Evolutionary conservation across 2,329 filamentous ascomycete species (phyloP), one percentile per base, ranked within the genome.

Genomic region (Paraconiothyrium sp.): DNA sequence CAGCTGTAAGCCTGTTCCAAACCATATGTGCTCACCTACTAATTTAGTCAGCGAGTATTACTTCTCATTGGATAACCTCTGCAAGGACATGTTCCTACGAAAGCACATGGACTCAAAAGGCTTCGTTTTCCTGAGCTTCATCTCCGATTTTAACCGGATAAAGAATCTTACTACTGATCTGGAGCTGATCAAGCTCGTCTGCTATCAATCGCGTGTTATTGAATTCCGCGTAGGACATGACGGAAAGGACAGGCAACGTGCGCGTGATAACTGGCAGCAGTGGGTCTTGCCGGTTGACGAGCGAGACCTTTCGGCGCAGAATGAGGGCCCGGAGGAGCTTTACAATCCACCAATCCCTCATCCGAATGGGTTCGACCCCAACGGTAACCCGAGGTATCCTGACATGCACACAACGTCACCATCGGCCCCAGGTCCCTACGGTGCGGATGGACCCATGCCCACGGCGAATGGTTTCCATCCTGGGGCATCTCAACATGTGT

Each of bases 31-130:
- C 10, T 14, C 41, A 48, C 14, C 10, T 8, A 14, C 59, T 39
- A 39, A 58, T 76, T 80, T 74, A 82, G 64, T 46, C 16, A 86
- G 93, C 41, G 93, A 97, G 73, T 99, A 97, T 82, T 99, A 99
- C 80, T 97, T 99, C 81, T 98, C 94, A 0, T 87, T 97, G 32
- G 92, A 97, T 73, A 99, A 99, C 76, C 85, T 98, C 54, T 92
- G 92, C 85, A 97, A 97, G 80, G 95, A 99, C 74, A 85, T 92
- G 73, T 98, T 89, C 79, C 84, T 99, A 61, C 90, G 95, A 60
- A 89, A 88, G 72, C 90, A 94, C 70, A 98, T 99, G 95, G 94
- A 99, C 76, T 92, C 91, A 0, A 92, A 98, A 77, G 95, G 95
- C 20, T 98, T 94, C 73, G 94, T 97, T 14, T 89, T 88, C 54